Percentiles rank a stretch among this genome's conserved stretches.
These are phyloP conservation scores for Papiliotrema laurentii DNA, from an alignment of 1,284 basidiomycete genomes.

Conservation along the genomic window DNA sequence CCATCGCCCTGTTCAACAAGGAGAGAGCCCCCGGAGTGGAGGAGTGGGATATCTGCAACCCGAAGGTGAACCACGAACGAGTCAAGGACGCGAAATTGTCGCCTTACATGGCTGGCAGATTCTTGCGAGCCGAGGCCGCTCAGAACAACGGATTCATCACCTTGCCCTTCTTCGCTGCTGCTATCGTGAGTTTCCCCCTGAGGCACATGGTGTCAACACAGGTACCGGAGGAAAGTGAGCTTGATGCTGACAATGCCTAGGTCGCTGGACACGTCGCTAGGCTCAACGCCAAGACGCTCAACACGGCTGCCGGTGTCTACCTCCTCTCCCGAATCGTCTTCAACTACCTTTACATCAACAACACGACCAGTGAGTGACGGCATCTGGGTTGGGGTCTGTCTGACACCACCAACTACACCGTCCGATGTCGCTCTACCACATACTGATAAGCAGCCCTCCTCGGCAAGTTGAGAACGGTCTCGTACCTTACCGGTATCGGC, in stretches of 20 bases:
- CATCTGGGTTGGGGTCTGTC: no score
- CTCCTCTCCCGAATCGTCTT: constrained; percentile 16
- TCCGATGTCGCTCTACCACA: no score
- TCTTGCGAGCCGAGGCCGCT: constrained; percentile 23
- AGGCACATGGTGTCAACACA: neutral
- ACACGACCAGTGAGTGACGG: constrained; percentile 2
- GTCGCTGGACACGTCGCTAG: constrained; percentile 24
- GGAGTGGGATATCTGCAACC: constrained; percentile 16
- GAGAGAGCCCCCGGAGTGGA: constrained; percentile 18
- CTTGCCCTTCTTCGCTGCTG: constrained; percentile 21
- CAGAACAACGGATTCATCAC: constrained; percentile 24
- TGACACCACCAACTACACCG: no score
- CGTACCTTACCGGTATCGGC: constrained; percentile 15
- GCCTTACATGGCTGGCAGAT: constrained; percentile 6
- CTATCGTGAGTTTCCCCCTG: constrained; percentile 13
- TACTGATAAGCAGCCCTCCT: neutral
- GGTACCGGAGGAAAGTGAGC: neutral
- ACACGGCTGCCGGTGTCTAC: constrained; percentile 15
- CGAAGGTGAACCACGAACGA: constrained; percentile 10
- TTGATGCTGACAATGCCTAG: constrained; percentile 3
- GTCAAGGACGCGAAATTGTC: constrained; percentile 8
- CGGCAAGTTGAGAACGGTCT: constrained; percentile 15
- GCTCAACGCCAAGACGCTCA: constrained; percentile 12
- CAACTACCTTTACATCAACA: constrained; percentile 23
- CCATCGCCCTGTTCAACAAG: constrained; percentile 17